phyloP scores from a whole-genome alignment of 306 rosid genomes.

The Coriaria nepalensis region DNA sequence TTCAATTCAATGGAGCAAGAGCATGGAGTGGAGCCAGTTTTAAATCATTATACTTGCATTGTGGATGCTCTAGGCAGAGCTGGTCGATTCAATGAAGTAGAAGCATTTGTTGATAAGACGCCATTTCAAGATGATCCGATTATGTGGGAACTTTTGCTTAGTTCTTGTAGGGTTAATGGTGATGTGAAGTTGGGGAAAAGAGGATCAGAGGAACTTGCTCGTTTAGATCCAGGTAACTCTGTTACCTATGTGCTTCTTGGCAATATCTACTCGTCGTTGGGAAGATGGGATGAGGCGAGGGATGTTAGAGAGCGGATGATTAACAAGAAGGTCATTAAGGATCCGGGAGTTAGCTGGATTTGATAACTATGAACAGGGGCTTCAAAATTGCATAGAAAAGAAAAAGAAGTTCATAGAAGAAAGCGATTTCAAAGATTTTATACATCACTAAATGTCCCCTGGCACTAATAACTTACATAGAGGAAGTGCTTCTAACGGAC shows the following conservation, averaged over 20 bases:
- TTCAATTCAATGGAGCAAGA: conserved; percentile 46
- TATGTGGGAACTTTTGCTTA: conserved; percentile 78
- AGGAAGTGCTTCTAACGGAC: no score
- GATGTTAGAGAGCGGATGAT: conserved; percentile 52
- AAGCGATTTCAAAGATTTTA: no score
- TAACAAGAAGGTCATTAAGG: conserved; percentile 38
- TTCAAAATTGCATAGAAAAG: no score
- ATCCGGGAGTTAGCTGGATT: conserved; percentile 68
- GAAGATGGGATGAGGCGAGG: conserved; percentile 75
- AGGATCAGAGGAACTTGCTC: conserved; percentile 57
- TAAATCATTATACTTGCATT: conserved; percentile 65
- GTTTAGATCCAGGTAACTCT: conserved; percentile 40
- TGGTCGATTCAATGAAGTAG: conserved; percentile 53
- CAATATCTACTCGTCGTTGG: conserved; percentile 62
- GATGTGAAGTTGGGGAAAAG: conserved; percentile 49
- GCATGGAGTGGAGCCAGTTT: conserved; percentile 33
- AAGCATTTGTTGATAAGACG: conserved; percentile 42
- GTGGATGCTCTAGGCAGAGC: conserved; percentile 64
- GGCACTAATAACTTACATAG: no score
- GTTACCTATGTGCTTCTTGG: conserved; percentile 63
- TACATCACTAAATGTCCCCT: no score
- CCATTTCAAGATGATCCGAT: conserved; percentile 60
- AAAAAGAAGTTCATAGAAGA: no score
- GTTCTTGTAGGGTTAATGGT: conserved; percentile 56
- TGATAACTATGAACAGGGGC: no score